Conservation (phyloP, 2,329 filamentous ascomycete genomes). For the Pseudogymnoascus sp. region DNA sequence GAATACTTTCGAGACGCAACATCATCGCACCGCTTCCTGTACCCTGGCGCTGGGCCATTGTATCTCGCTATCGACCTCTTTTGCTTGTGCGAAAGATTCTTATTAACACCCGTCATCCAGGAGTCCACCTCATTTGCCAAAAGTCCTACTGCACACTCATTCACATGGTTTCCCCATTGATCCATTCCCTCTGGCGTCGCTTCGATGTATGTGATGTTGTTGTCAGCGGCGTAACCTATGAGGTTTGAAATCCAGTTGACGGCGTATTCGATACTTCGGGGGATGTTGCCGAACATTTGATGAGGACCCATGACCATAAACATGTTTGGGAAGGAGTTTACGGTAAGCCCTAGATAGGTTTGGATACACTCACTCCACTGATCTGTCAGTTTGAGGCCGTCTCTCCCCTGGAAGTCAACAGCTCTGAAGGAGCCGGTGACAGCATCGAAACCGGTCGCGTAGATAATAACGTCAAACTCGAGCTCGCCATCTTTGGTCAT, state of each 20-base stretch:
- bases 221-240: constrained; percentile 27
- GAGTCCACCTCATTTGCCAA: constrained; percentile 40
- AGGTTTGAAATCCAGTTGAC: constrained; percentile 32
- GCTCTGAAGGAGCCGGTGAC: constrained; percentile 20
- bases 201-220: constrained; percentile 31
- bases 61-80: constrained; percentile 39
- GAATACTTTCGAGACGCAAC: constrained; percentile 17
- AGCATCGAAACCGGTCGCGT: constrained; percentile 25
- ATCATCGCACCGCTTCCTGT: constrained; percentile 31
- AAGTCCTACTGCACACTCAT: constrained; percentile 35
- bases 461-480: constrained; percentile 28
- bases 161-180: constrained; percentile 40
- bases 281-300: constrained; percentile 36
- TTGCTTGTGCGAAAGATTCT: constrained; percentile 38
- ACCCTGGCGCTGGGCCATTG: constrained; percentile 36
- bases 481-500: constrained; percentile 19
- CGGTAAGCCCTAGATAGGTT: constrained; percentile 25
- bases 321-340: constrained; percentile 24
- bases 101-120: constrained; percentile 49
- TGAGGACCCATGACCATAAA: constrained; percentile 36
- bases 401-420: constrained; percentile 20
- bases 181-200: constrained; percentile 32
- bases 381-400: constrained; percentile 17
- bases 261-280: constrained; percentile 35
- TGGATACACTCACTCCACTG: constrained; percentile 18